Percentiles rank a stretch among this genome's conserved stretches.
Evolutionary conservation across 108 stramenopile genomes (phyloP).

Genomic region (Cyclotella distinguenda): DNA sequence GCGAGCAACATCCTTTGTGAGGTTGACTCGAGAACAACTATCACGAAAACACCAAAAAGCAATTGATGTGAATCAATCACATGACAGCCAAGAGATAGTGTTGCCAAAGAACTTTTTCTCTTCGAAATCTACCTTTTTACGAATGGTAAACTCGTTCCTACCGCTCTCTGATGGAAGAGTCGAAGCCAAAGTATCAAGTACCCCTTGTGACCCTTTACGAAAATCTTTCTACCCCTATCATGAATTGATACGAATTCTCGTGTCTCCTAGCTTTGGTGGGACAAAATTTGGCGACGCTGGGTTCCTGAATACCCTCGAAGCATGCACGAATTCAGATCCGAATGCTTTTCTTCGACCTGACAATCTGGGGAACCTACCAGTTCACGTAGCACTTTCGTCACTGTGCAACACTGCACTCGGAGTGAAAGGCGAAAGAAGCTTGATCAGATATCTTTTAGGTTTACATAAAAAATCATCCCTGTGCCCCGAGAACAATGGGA

Average conservation of each 20-base stretch:
- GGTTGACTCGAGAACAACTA: slow-evolving; percentile 19
- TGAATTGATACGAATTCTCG: slow-evolving; percentile 37
- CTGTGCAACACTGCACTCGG: slow-evolving; percentile 48
- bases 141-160: slow-evolving; percentile 15
- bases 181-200: not conserved
- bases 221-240: slow-evolving; percentile 50
- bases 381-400: slow-evolving; percentile 49
- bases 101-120: slow-evolving; percentile 30
- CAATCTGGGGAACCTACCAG: slow-evolving; percentile 40
- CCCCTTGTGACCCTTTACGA: not conserved
- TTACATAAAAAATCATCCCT: slow-evolving; percentile 28
- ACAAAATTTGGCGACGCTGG: slow-evolving; percentile 38
- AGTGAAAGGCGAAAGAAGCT: slow-evolving; percentile 32
- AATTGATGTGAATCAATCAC: not conserved
- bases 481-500: slow-evolving; percentile 27
- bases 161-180: not conserved
- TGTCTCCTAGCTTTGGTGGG: slow-evolving; percentile 38
- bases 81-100: slow-evolving; percentile 6
- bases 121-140: slow-evolving; percentile 7
- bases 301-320: slow-evolving; percentile 40
- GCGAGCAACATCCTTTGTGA: slow-evolving; percentile 26
- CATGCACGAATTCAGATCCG: slow-evolving; percentile 40
- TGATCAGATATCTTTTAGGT: slow-evolving; percentile 39
- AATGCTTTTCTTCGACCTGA: slow-evolving; percentile 38
- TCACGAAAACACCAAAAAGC: not conserved